phyloP scores from a whole-genome alignment of 805 yeast species.

The Grigorovia jiainica region DNA sequence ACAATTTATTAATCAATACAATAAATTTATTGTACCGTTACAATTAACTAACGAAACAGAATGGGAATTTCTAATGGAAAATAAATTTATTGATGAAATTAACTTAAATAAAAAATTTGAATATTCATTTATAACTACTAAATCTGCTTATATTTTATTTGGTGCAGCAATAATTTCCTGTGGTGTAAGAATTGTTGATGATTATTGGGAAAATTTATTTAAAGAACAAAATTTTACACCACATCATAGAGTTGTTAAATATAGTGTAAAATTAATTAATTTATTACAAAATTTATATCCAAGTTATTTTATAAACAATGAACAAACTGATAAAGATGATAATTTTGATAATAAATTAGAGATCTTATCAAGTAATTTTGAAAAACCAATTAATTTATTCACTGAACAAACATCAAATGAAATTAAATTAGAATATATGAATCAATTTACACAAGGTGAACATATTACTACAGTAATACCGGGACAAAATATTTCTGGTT shows the following conservation, averaged over 20 bases:
- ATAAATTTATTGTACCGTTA: slow-evolving; percentile 29
- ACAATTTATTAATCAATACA: slow-evolving; percentile 36
- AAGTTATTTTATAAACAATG: neutral
- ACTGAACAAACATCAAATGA: slow-evolving; percentile 23
- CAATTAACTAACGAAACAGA: slow-evolving; percentile 30
- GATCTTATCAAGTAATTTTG: slow-evolving; percentile 4
- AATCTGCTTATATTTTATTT: slow-evolving; percentile 38
- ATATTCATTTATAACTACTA: slow-evolving; percentile 30
- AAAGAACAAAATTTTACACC: slow-evolving; percentile 36
- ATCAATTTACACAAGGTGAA: slow-evolving; percentile 18
- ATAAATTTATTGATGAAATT: slow-evolving; percentile 16
- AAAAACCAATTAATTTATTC: slow-evolving; percentile 18
- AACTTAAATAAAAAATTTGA: slow-evolving; percentile 7
- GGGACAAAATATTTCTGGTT: slow-evolving; percentile 26
- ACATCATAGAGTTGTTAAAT: slow-evolving; percentile 35
- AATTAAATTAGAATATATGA: slow-evolving; percentile 16
- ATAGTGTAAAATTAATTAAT: slow-evolving; percentile 10
- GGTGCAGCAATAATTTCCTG: slow-evolving; percentile 40
- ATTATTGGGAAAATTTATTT: slow-evolving; percentile 44
- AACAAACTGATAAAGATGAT: slow-evolving; percentile 1
- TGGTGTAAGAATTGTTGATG: slow-evolving; percentile 45
- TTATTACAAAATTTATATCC: slow-evolving; percentile 11
- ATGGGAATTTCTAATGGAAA: slow-evolving; percentile 28
- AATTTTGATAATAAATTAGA: neutral
- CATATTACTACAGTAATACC: slow-evolving; percentile 19